These are phyloP conservation scores for Colletotrichum phormii DNA, from an alignment of 2,329 filamentous ascomycete species.

Conservation along the genomic window DNA sequence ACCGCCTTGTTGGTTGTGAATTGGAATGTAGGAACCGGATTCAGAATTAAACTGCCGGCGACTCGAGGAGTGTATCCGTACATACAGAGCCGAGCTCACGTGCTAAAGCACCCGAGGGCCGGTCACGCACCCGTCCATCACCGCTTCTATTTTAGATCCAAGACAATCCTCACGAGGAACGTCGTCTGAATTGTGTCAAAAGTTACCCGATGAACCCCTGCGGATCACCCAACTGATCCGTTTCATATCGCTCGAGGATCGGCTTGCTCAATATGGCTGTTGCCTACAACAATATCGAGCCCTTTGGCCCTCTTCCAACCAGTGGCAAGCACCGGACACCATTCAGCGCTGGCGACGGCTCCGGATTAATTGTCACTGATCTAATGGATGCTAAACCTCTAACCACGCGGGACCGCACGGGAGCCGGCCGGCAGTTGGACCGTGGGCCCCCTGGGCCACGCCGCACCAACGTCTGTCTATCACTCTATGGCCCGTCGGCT, in stretches of 20 bases:
- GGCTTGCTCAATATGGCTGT: background rate
- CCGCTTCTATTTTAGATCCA: conserved; percentile 14
- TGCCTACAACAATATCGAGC: background rate
- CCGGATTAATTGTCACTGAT: background rate
- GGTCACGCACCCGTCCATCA: background rate
- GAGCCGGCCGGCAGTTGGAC: background rate
- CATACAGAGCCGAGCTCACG: conserved; percentile 1
- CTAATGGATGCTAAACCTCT: conserved; percentile 1
- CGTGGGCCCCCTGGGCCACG: background rate
- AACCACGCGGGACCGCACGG: conserved; percentile 4
- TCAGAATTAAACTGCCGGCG: conserved; percentile 6
- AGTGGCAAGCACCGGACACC: background rate
- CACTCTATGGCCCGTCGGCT: background rate
- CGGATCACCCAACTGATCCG: conserved; percentile 8
- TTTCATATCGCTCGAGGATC: conserved; percentile 14
- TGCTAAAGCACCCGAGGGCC: background rate
- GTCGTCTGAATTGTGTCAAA: conserved; percentile 11
- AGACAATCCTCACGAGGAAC: background rate
- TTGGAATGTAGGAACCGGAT: conserved; percentile 4
- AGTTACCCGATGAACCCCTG: background rate
- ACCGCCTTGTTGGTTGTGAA: conserved; percentile 1
- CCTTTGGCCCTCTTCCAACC: background rate
- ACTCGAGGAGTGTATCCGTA: background rate
- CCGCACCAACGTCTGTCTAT: background rate
- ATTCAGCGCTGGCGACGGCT: background rate